Conservation (phyloP, 148 eudicot genomes). For the Dysphania ambrosioides region DNA sequence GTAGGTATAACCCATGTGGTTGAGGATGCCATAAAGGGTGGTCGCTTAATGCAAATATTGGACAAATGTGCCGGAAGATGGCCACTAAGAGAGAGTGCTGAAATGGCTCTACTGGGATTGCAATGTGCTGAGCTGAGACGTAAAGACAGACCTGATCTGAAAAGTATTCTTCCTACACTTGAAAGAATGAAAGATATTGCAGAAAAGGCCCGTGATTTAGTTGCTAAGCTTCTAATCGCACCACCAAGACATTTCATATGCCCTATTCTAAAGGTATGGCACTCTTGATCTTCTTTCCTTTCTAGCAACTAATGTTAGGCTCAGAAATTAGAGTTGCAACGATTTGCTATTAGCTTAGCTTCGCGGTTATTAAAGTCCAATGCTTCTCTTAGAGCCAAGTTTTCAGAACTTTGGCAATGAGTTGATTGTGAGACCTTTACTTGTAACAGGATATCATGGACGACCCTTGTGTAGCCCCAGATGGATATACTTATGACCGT, state of each 20-base stretch:
- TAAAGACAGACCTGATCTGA: slow-evolving; percentile 68
- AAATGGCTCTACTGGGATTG: slow-evolving; percentile 60
- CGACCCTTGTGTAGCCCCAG: slow-evolving; percentile 87
- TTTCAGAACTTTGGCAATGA: background rate
- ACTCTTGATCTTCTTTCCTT: slow-evolving; percentile 7
- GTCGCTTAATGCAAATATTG: slow-evolving; percentile 40
- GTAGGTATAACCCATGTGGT: slow-evolving; percentile 50
- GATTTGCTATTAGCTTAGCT: too few relatives aligned
- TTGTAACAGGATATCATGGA: slow-evolving; percentile 65
- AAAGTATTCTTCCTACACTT: slow-evolving; percentile 55
- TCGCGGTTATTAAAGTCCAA: background rate
- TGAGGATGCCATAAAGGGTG: slow-evolving; percentile 56
- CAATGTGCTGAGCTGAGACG: slow-evolving; percentile 72
- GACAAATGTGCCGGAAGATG: slow-evolving; percentile 72
- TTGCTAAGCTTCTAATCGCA: slow-evolving; percentile 21
- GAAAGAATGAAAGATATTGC: slow-evolving; percentile 67
- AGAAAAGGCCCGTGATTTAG: slow-evolving; percentile 45
- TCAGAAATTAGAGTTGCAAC: background rate
- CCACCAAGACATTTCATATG: slow-evolving; percentile 79
- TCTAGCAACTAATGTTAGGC: background rate
- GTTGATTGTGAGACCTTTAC: background rate
- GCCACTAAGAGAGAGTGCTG: slow-evolving; percentile 76
- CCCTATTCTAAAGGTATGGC: slow-evolving; percentile 71
- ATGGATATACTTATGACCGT: slow-evolving; percentile 86
- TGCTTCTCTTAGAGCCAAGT: background rate